A percentile compares a stretch with the other conserved stretches of the same genome.
Evolutionary conservation across 2,329 filamentous ascomycete genomes (phyloP).

Genomic region (Phaeosphaeria sp.): DNA sequence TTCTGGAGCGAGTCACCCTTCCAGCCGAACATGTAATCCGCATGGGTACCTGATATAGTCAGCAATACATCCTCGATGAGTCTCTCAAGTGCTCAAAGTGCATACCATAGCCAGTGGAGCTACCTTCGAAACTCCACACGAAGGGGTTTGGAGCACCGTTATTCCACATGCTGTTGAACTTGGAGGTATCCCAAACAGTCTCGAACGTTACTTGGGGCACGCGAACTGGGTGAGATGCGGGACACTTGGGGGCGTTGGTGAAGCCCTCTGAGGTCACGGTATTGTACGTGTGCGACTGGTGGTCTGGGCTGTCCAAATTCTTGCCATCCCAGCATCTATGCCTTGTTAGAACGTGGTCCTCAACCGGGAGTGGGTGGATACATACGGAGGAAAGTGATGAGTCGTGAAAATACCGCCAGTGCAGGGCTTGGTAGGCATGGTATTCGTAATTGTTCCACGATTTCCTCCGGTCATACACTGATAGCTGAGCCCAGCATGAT

Average conservation of each 20-base stretch:
- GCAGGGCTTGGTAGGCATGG: slow-evolving; percentile 31
- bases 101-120: slow-evolving; percentile 13
- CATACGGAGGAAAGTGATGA: slow-evolving; percentile 33
- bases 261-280: slow-evolving; percentile 27
- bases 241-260: slow-evolving; percentile 29
- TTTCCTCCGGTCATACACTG: slow-evolving; percentile 29
- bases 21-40: slow-evolving; percentile 34
- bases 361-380: background rate
- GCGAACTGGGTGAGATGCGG: slow-evolving; percentile 27
- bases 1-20: slow-evolving; percentile 21
- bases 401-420: slow-evolving; percentile 33
- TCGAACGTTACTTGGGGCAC: slow-evolving; percentile 33
- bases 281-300: slow-evolving; percentile 57
- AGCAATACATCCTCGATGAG: background rate
- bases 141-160: slow-evolving; percentile 21
- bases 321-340: slow-evolving; percentile 44
- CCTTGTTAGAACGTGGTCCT: slow-evolving; percentile 2
- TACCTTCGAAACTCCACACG: slow-evolving; percentile 29
- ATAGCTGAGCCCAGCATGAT: slow-evolving; percentile 28
- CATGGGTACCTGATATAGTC: slow-evolving; percentile 14
- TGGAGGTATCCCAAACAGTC: slow-evolving; percentile 30
- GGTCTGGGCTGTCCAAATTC: slow-evolving; percentile 56
- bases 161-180: slow-evolving; percentile 35
- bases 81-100: background rate
- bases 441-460: slow-evolving; percentile 20